Conservation (phyloP, 2,329 filamentous ascomycete genomes). For the Fusarium sp. region DNA sequence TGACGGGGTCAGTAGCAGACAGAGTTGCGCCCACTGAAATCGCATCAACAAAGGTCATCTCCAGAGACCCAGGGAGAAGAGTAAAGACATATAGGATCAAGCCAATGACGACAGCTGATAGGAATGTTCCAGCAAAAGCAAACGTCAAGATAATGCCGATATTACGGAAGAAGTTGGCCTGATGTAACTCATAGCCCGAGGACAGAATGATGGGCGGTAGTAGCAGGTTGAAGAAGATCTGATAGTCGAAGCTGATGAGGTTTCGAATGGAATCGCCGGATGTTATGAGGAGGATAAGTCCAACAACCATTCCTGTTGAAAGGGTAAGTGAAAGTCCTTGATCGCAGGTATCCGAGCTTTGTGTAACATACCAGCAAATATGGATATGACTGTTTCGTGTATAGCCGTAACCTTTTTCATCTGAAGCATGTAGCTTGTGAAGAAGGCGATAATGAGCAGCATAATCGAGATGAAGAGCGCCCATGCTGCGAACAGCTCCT, state of each 20-base stretch:
- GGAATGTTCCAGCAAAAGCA: constrained; percentile 96
- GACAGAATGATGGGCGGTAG: constrained; percentile 98
- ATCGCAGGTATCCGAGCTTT: constrained; percentile 26
- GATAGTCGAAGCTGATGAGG: constrained; percentile 96
- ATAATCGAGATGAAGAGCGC: constrained; percentile 96
- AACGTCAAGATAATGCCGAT: constrained; percentile 98
- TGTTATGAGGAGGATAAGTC: constrained; percentile 86
- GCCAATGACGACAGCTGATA: constrained; percentile 95
- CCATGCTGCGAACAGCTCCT: constrained; percentile 97
- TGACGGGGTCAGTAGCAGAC: constrained; percentile 97
- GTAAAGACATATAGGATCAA: constrained; percentile 92
- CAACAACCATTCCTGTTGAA: constrained; percentile 88
- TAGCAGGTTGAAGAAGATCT: constrained; percentile 99
- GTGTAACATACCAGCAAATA: constrained; percentile 82
- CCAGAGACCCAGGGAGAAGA: constrained; percentile 84
- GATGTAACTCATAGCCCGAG: constrained; percentile 96
- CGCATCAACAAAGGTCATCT: constrained; percentile 93
- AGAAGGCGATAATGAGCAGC: constrained; percentile 93
- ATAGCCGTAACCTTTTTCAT: constrained; percentile 97
- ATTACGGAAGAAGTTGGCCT: constrained; percentile 99
- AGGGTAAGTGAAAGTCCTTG: constrained; percentile 35
- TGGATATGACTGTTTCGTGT: constrained; percentile 97
- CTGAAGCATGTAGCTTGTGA: constrained; percentile 97
- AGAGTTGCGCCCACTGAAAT: constrained; percentile 97
- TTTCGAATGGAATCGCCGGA: constrained; percentile 88